phyloP scores from a whole-genome alignment of 2,329 filamentous ascomycete species.

The Botrytis sinoallii region DNA sequence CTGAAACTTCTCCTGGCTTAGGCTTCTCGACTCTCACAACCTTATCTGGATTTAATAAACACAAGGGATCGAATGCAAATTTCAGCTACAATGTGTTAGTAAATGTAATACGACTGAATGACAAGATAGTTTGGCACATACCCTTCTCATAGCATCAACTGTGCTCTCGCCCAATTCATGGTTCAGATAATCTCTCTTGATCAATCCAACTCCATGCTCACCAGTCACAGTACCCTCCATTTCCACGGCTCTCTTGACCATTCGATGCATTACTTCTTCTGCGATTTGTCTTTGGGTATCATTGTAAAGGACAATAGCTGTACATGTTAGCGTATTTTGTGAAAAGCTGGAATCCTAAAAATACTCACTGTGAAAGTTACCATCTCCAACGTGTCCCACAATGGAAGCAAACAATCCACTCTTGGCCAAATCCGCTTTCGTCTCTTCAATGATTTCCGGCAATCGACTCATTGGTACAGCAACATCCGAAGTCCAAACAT shows the following conservation, averaged over 20 bases:
- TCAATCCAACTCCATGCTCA: constrained; percentile 79
- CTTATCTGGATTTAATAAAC: constrained; percentile 65
- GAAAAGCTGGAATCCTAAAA: background rate
- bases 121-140: constrained; percentile 40
- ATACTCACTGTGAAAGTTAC: constrained; percentile 66
- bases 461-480: constrained; percentile 75
- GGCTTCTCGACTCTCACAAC: constrained; percentile 60
- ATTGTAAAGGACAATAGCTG: constrained; percentile 58
- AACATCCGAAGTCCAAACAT: constrained; percentile 83
- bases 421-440: constrained; percentile 58
- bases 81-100: constrained; percentile 57
- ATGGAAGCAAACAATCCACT: constrained; percentile 60
- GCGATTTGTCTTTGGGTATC: constrained; percentile 64
- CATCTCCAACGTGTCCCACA: constrained; percentile 71
- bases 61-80: constrained; percentile 73
- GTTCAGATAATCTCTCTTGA: constrained; percentile 79
- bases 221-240: constrained; percentile 84
- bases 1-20: constrained; percentile 46
- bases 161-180: constrained; percentile 73
- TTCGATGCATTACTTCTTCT: constrained; percentile 71
- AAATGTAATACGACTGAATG: background rate
- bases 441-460: constrained; percentile 74
- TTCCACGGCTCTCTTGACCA: constrained; percentile 83
- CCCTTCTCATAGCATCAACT: constrained; percentile 80
- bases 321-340: constrained; percentile 17